Percentiles rank a stretch among this genome's conserved stretches.
These are phyloP conservation scores for Pseudocercospora musae DNA, from an alignment of 2,329 filamentous ascomycete species.

Conservation along the genomic window DNA sequence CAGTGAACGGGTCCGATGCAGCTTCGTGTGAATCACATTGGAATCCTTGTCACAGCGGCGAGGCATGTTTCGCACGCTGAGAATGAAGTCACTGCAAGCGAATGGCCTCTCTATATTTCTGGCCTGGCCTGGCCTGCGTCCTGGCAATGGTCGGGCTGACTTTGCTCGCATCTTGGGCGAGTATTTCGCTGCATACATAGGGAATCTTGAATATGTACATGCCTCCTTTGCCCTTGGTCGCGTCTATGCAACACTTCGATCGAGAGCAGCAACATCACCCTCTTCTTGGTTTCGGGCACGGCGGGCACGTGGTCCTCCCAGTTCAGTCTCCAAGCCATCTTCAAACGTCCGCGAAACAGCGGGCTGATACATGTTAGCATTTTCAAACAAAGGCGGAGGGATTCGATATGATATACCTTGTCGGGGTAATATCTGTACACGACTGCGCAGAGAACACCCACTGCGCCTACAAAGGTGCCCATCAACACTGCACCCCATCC, in stretches of 20 bases:
- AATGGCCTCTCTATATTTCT: neutral
- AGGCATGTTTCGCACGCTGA: no score
- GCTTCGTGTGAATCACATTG: no score
- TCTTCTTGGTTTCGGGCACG: slow-evolving; percentile 25
- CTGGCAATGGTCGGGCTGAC: neutral
- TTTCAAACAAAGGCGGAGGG: neutral
- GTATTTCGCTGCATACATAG: neutral
- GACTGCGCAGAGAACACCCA: slow-evolving; percentile 40
- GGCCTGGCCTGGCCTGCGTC: neutral
- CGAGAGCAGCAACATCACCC: slow-evolving; percentile 21
- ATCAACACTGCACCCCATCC: slow-evolving; percentile 64
- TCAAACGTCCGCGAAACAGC: slow-evolving; percentile 46
- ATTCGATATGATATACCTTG: slow-evolving; percentile 29
- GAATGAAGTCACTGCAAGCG: no score
- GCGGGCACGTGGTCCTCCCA: slow-evolving; percentile 46
- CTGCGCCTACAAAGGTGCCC: slow-evolving; percentile 43
- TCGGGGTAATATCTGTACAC: slow-evolving; percentile 45
- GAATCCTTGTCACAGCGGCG: no score
- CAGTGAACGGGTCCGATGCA: no score
- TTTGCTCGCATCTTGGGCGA: neutral
- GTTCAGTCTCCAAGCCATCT: slow-evolving; percentile 47
- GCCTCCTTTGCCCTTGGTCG: neutral
- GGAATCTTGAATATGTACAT: slow-evolving; percentile 18
- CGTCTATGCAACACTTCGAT: slow-evolving; percentile 16
- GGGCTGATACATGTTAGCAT: slow-evolving; percentile 24